These are phyloP conservation scores for Naegleria fowleri DNA, from an alignment of 208 protist genomes.

Conservation along the genomic window DNA sequence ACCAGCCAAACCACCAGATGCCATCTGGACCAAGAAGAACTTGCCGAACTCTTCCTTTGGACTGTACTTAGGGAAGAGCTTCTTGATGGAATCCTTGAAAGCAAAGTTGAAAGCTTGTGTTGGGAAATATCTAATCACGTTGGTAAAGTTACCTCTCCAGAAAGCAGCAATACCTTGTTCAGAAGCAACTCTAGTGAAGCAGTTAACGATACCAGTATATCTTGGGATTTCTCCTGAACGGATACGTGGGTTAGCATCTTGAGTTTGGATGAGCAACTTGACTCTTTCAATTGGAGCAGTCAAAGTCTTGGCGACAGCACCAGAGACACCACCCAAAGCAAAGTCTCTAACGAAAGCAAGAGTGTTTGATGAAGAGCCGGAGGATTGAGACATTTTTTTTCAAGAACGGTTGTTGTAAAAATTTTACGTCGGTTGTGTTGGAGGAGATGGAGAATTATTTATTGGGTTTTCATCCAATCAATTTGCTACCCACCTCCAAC, in stretches of 20 bases:
- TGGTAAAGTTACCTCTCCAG: conserved; percentile 93
- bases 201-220: conserved; percentile 89
- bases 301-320: conserved; percentile 73
- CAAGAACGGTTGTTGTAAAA: too few relatives aligned
- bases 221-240: conserved; percentile 37
- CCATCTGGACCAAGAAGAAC: conserved; percentile 85
- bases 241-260: conserved; percentile 56
- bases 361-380: too few relatives aligned
- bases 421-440: too few relatives aligned
- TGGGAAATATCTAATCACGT: conserved; percentile 95
- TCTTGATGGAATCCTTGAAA: conserved; percentile 93
- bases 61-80: conserved; percentile 78
- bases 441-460: too few relatives aligned
- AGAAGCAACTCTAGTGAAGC: conserved; percentile 75
- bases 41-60: conserved; percentile 67
- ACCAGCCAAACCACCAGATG: conserved; percentile 90
- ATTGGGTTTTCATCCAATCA: too few relatives aligned
- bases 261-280: conserved; percentile 89
- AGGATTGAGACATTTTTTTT: too few relatives aligned
- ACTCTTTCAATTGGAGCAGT: conserved; percentile 88
- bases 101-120: conserved; percentile 96
- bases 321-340: conserved; percentile 43
- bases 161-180: conserved; percentile 86
- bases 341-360: not conserved
- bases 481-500: too few relatives aligned